These are phyloP conservation scores for Ceratobasidium papillatum DNA, from an alignment of 1,284 basidiomycete genomes.

Conservation along the genomic window DNA sequence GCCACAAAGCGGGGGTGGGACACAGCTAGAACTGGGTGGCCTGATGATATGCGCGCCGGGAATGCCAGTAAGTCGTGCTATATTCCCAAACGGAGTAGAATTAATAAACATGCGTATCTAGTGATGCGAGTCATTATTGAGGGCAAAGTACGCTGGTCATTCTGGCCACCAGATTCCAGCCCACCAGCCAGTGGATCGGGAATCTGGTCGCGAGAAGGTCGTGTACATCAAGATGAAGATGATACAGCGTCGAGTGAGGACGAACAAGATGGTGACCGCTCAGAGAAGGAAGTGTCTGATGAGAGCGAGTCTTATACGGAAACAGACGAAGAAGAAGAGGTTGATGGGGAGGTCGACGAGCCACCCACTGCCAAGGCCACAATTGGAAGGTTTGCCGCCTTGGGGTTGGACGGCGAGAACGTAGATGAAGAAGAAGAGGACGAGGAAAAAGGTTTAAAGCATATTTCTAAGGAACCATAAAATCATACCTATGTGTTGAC, in stretches of 20 bases:
- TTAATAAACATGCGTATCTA: constrained; percentile 48
- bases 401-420: constrained; percentile 50
- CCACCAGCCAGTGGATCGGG: constrained; percentile 53
- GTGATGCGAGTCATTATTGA: constrained; percentile 84
- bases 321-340: constrained; percentile 46
- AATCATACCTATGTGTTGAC: too few relatives aligned
- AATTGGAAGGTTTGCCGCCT: constrained; percentile 52
- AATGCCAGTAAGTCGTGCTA: constrained; percentile 73
- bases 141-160: constrained; percentile 82
- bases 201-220: constrained; percentile 65
- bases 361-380: constrained; percentile 40
- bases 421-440: constrained; percentile 53
- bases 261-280: constrained; percentile 44
- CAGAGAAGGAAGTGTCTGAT: constrained; percentile 43
- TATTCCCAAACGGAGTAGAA: constrained; percentile 35
- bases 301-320: constrained; percentile 33
- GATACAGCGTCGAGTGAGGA: constrained; percentile 47
- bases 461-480: not conserved
- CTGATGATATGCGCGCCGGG: constrained; percentile 87
- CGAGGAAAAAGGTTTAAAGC: constrained; percentile 20
- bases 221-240: constrained; percentile 36
- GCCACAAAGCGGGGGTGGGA: constrained; percentile 81
- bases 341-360: constrained; percentile 43
- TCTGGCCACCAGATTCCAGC: constrained; percentile 71
- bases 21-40: constrained; percentile 88